Conservation (phyloP, 768 basidiomycete genomes). For the Amanita rimosa region DNA sequence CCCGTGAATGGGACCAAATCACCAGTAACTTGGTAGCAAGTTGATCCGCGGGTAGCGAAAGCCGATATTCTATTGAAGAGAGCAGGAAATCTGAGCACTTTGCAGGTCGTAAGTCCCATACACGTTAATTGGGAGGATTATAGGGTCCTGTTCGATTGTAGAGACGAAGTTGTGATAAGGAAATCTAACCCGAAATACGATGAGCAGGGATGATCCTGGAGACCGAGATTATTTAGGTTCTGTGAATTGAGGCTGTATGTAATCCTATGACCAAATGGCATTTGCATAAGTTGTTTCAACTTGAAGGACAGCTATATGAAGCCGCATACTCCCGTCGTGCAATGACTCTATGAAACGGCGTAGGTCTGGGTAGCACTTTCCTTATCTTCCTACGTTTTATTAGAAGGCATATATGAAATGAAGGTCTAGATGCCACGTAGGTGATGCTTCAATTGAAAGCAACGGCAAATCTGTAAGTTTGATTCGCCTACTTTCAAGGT, state of each 20-base stretch:
- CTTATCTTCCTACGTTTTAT: background rate
- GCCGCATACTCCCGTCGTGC: slow-evolving; percentile 29
- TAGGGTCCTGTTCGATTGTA: slow-evolving; percentile 21
- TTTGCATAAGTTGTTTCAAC: background rate
- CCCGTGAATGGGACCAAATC: slow-evolving; percentile 31
- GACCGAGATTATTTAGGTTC: slow-evolving; percentile 12
- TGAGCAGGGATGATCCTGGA: slow-evolving; percentile 11
- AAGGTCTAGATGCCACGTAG: slow-evolving; percentile 28
- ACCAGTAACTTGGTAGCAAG: slow-evolving; percentile 17
- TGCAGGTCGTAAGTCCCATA: slow-evolving; percentile 34
- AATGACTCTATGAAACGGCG: slow-evolving; percentile 46
- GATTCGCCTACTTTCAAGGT: background rate
- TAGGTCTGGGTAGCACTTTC: slow-evolving; percentile 43
- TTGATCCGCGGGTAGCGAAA: slow-evolving; percentile 27
- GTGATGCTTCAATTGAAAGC: slow-evolving; percentile 56
- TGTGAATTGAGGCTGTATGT: too few relatives aligned
- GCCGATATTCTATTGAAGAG: slow-evolving; percentile 15
- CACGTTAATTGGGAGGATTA: slow-evolving; percentile 23
- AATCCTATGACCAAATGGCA: too few relatives aligned
- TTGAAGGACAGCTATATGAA: background rate
- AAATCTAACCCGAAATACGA: slow-evolving; percentile 7
- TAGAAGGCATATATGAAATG: background rate
- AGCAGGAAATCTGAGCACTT: slow-evolving; percentile 9
- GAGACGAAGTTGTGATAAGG: too few relatives aligned
- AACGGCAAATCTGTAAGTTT: slow-evolving; percentile 32